A percentile compares a stretch with the other conserved stretches of the same genome.
Conservation (phyloP, 805 yeast species). For the Yarrowia sp. region DNA sequence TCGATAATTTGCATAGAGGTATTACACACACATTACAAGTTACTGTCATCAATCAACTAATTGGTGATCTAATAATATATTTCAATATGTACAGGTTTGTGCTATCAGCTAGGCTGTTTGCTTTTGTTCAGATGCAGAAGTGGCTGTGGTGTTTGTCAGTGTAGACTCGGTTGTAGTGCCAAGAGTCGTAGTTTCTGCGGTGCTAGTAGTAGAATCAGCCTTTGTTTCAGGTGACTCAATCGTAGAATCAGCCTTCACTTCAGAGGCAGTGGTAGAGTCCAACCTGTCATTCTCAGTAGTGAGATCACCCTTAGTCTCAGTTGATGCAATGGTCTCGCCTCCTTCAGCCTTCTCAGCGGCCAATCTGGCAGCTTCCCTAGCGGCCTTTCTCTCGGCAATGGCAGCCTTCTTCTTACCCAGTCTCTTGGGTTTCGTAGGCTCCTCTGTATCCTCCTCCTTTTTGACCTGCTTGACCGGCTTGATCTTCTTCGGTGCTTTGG, state of each 20-base stretch:
- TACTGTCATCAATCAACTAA: too few species aligned
- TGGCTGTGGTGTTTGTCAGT: too few species aligned
- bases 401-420: constrained; percentile 31
- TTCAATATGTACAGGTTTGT: constrained; percentile 1
- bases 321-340: background rate
- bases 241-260: too few species aligned
- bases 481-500: constrained; percentile 4
- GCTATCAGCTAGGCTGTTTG: background rate
- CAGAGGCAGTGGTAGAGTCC: background rate
- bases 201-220: background rate
- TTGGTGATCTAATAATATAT: constrained; percentile 2
- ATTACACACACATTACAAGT: too few species aligned
- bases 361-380: constrained; percentile 12
- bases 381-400: constrained; percentile 24
- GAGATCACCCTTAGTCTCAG: too few species aligned
- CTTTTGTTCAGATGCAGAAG: background rate
- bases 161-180: background rate
- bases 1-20: background rate
- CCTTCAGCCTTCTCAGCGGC: background rate
- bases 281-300: too few species aligned
- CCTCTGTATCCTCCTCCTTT: background rate
- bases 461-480: background rate
- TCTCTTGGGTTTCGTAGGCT: constrained; percentile 4
- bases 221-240: background rate
- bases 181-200: background rate